A percentile compares a stretch with the other conserved stretches of the same genome.
These are phyloP conservation scores for Euclidium syriacum DNA, from an alignment of 345 rosid species.

Conservation along the genomic window DNA sequence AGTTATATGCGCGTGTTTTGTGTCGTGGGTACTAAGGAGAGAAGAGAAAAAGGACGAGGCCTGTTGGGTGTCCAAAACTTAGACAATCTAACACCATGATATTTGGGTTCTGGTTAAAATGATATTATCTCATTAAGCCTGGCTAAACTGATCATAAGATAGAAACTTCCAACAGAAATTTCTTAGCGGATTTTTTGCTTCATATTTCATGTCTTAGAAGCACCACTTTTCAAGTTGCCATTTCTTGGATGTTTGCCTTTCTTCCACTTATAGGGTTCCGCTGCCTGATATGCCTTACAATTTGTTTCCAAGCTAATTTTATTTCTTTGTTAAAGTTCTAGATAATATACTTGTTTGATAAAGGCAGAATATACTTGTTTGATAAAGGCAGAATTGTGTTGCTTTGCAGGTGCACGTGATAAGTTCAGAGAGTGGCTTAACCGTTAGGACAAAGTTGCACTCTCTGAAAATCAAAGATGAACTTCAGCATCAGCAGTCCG, in stretches of 20 bases:
- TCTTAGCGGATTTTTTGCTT: slow-evolving; percentile 9
- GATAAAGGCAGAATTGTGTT: slow-evolving; percentile 17
- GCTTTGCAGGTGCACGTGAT: slow-evolving; percentile 65
- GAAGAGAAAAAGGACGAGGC: background rate
- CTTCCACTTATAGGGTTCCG: slow-evolving; percentile 12
- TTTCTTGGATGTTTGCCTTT: slow-evolving; percentile 4
- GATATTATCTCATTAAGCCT: background rate
- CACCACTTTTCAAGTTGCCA: background rate
- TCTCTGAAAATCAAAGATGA: slow-evolving; percentile 88
- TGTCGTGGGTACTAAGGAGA: background rate
- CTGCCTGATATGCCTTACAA: background rate
- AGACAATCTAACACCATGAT: background rate
- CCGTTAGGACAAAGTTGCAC: slow-evolving; percentile 80
- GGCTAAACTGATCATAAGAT: slow-evolving; percentile 5
- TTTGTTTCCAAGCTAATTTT: background rate
- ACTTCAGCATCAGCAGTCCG: slow-evolving; percentile 63
- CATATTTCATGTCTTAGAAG: background rate
- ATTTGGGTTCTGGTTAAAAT: slow-evolving; percentile 12
- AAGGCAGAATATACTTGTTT: slow-evolving; percentile 12
- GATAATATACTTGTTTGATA: slow-evolving; percentile 9
- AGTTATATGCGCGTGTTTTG: slow-evolving; percentile 9
- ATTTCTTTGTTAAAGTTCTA: background rate
- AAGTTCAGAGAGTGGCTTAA: slow-evolving; percentile 60
- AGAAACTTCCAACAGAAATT: slow-evolving; percentile 2
- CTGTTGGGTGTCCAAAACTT: slow-evolving; percentile 8